Percentiles rank a stretch among this genome's conserved stretches.
Conservation (phyloP, 2,329 filamentous ascomycete species). For the Xylaria sp. region DNA sequence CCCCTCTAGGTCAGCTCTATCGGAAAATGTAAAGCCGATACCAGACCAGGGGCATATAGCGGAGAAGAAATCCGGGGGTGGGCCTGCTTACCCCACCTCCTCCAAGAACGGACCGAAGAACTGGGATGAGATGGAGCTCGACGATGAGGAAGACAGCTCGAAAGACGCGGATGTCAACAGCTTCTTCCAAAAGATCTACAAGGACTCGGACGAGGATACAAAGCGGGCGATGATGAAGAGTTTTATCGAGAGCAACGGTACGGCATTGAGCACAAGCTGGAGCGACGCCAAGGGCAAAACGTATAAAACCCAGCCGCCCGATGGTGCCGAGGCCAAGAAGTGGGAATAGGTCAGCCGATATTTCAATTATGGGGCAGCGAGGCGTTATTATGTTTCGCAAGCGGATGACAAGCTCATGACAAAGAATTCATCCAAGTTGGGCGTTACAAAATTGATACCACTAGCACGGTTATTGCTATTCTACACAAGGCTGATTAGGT, state of each 20-base stretch:
- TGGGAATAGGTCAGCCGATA: conserved; percentile 51
- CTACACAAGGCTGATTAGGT: conserved; percentile 14
- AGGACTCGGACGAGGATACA: conserved; percentile 76
- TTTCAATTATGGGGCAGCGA: conserved; percentile 3
- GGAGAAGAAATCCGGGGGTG: conserved; percentile 25
- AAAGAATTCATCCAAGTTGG: neutral
- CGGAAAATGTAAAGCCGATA: conserved; percentile 19
- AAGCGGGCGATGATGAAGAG: conserved; percentile 97
- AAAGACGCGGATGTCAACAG: conserved; percentile 69
- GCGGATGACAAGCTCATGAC: conserved; percentile 1
- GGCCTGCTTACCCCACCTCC: conserved; percentile 81
- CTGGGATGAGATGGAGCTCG: conserved; percentile 80
- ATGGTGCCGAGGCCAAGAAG: conserved; percentile 78
- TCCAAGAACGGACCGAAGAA: conserved; percentile 83
- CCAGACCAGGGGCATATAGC: conserved; percentile 10
- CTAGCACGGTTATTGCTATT: neutral
- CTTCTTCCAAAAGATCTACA: conserved; percentile 93
- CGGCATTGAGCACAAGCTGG: conserved; percentile 92
- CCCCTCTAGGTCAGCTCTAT: conserved; percentile 12
- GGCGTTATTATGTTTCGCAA: conserved; percentile 13
- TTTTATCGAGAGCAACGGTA: conserved; percentile 92
- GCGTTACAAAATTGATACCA: conserved; percentile 23
- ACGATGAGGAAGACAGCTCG: conserved; percentile 60
- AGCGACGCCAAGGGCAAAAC: conserved; percentile 73
- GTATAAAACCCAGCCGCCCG: conserved; percentile 75